Conservation (phyloP, 345 rosid species). For the Citrus glauca region DNA sequence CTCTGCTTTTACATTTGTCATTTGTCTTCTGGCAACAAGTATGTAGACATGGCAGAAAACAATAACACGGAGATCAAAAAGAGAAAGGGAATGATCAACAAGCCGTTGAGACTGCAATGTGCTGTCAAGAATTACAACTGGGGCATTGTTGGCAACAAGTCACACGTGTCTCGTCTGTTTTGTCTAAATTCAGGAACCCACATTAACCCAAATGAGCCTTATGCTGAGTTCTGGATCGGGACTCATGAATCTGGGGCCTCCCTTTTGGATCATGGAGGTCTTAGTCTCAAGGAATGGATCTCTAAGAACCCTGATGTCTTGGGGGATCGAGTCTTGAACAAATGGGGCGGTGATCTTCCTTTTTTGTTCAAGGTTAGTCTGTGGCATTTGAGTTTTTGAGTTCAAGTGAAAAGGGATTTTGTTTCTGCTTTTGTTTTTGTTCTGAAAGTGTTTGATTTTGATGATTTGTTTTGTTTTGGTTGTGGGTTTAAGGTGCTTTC, state of each 20-base stretch:
- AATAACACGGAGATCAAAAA: not conserved
- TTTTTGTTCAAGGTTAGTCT: slow-evolving; percentile 42
- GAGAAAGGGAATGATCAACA: not conserved
- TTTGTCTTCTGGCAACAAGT: not conserved
- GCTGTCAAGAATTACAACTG: slow-evolving; percentile 38
- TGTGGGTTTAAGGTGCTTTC: slow-evolving; percentile 28
- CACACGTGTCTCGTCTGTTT: slow-evolving; percentile 26
- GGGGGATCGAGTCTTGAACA: slow-evolving; percentile 35
- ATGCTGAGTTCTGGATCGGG: slow-evolving; percentile 69
- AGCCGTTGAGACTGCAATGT: slow-evolving; percentile 23
- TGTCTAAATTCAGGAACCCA: slow-evolving; percentile 27
- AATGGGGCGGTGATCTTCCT: slow-evolving; percentile 46
- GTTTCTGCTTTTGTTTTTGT: not conserved
- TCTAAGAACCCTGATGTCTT: slow-evolving; percentile 27
- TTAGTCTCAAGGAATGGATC: slow-evolving; percentile 36
- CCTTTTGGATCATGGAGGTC: slow-evolving; percentile 7
- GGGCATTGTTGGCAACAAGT: slow-evolving; percentile 31
- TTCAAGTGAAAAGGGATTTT: not conserved
- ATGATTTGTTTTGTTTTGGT: not conserved
- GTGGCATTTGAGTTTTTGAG: not conserved
- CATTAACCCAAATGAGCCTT: slow-evolving; percentile 18
- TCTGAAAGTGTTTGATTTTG: not conserved
- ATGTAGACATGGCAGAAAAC: slow-evolving; percentile 3
- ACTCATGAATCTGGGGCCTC: slow-evolving; percentile 47
- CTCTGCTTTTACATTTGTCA: not conserved